Evolutionary conservation across 306 rosid genomes (phyloP).

Genomic region (Quercus bicolor): DNA sequence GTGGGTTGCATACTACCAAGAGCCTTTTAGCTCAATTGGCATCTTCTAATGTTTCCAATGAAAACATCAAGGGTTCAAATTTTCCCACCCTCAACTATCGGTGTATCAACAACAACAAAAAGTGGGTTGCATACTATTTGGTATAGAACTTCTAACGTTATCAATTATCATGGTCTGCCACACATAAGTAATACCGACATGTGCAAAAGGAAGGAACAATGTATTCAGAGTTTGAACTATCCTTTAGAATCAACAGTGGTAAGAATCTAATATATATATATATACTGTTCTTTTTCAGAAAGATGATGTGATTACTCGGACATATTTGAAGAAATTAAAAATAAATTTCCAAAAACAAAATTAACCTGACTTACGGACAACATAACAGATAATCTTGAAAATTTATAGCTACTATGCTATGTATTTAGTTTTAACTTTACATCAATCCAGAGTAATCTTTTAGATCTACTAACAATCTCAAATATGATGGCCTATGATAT

Average conservation of each 20-base stretch:
- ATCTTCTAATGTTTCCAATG: no score
- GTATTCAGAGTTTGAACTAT: neutral
- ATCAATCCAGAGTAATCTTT: neutral
- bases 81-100: no score
- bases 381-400: neutral
- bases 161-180: neutral
- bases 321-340: no score
- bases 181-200: neutral
- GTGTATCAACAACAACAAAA: no score
- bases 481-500: neutral
- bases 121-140: neutral
- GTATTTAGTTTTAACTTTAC: neutral
- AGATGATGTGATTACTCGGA: neutral
- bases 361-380: neutral
- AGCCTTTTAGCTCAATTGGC: no score
- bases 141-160: neutral
- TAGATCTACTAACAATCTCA: neutral
- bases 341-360: neutral
- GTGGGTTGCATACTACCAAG: no score
- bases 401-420: neutral
- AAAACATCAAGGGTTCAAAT: no score
- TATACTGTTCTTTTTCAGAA: neutral
- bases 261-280: neutral
- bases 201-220: neutral
- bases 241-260: neutral